Base-by-base conservation (phyloP, 2,329 filamentous ascomycete species). In the Stachybotrys chartarum region DNA sequence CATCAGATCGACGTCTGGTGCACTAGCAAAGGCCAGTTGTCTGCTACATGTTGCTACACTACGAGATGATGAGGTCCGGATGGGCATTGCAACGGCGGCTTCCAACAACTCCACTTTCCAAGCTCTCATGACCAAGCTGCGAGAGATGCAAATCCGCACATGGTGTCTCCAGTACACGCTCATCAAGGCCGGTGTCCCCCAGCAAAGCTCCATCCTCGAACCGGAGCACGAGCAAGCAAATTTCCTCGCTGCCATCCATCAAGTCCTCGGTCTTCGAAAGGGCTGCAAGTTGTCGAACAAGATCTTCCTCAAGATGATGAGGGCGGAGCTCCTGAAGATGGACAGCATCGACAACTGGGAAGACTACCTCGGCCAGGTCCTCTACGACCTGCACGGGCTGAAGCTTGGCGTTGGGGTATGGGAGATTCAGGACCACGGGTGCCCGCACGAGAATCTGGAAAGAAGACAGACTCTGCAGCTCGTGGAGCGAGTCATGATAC, bases 81-180 rank as follows among this genome's bases (percentile, higher is more conserved):
- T 95, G 48, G 91, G 91, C 1, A 84, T 91, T 63, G 78, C 80
- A 5, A 75, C 81, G 6, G 75, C 85, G 2, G 84, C 86, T 2
- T 68, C 82, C 65, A 73, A 72, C 75, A 71, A 83, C 75, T 66
- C 83, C 64, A 78, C 76, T 1, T 83, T 82, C 56, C 75, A 78
- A 55, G 69, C 75, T 1, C 61, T 73, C 7, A 80, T 85, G 55
- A 84, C 82, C 55, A 91, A 87, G 64, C 75, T 97, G 48, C 85
- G 91, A 46, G 91, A 97, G 62, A 88, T 96, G 78, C 87, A 96
- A 64, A 83, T 96, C 3, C 85, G 91, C 39, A 83, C 86, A 11
- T 97, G 94, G 93, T 91, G 89, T 44, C 74, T 97, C 45, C 86
- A 93, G 59, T 99, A 97, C 66, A 82, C 83, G 0, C 73, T 97